These are phyloP conservation scores for Cadophora sp. DNA, from an alignment of 2,329 filamentous ascomycete genomes.

Conservation along the genomic window DNA sequence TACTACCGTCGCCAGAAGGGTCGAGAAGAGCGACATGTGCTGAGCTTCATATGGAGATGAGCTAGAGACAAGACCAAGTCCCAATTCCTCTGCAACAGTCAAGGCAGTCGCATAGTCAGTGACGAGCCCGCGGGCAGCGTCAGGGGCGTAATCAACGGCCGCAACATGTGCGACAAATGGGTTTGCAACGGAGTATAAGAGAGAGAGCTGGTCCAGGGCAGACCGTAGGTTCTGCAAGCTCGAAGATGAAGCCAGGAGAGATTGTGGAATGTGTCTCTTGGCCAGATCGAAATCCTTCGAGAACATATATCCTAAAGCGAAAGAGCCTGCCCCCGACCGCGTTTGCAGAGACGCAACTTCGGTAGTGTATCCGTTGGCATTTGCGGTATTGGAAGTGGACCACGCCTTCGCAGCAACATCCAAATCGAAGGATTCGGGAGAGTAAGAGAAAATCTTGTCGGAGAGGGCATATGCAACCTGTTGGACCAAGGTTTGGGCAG, in stretches of 20 bases:
- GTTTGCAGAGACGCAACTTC: slow-evolving; percentile 84
- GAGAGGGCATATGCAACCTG: slow-evolving; percentile 95
- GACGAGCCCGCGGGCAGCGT: slow-evolving; percentile 72
- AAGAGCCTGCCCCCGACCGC: slow-evolving; percentile 84
- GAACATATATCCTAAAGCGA: slow-evolving; percentile 96
- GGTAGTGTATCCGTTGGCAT: slow-evolving; percentile 83
- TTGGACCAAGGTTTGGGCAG: slow-evolving; percentile 91
- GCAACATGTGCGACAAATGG: slow-evolving; percentile 93
- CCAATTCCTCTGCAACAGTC: slow-evolving; percentile 85
- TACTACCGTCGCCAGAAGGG: slow-evolving; percentile 76
- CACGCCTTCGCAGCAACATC: slow-evolving; percentile 84
- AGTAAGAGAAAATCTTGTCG: slow-evolving; percentile 97
- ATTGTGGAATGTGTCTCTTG: slow-evolving; percentile 91
- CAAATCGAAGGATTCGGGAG: slow-evolving; percentile 89
- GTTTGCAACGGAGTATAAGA: slow-evolving; percentile 90
- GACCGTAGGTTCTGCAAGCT: slow-evolving; percentile 81
- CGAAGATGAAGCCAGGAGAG: slow-evolving; percentile 84
- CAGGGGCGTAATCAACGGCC: slow-evolving; percentile 81
- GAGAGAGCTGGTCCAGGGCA: slow-evolving; percentile 88
- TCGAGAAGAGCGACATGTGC: slow-evolving; percentile 93
- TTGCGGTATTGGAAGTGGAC: slow-evolving; percentile 72
- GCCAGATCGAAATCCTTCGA: slow-evolving; percentile 93
- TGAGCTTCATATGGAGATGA: slow-evolving; percentile 89
- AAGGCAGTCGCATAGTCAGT: slow-evolving; percentile 86
- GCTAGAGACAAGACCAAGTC: slow-evolving; percentile 84